phyloP scores from a whole-genome alignment of 2,329 filamentous ascomycete genomes.

The Alternaria incomplexa region DNA sequence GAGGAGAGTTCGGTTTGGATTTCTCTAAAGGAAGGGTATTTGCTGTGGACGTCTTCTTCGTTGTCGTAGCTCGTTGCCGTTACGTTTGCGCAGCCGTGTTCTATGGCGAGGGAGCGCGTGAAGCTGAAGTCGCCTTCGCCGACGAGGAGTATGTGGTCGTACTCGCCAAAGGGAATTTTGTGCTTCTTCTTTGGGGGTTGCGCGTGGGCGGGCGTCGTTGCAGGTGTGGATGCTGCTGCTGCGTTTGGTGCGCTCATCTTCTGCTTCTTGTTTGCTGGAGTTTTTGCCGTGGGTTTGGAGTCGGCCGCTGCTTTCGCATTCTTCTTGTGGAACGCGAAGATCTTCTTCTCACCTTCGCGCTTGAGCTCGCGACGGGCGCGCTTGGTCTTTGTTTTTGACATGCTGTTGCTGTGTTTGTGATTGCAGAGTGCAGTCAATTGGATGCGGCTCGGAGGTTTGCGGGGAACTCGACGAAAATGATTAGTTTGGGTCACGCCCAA shows the following conservation, averaged over 20 bases:
- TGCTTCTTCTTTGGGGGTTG: slow-evolving; percentile 4
- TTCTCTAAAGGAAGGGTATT: slow-evolving; percentile 56
- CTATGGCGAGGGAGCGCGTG: slow-evolving; percentile 67
- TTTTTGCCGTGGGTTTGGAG: slow-evolving; percentile 14
- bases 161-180: slow-evolving; percentile 68
- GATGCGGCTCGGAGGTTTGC: slow-evolving; percentile 22
- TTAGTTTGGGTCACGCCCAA: slow-evolving; percentile 29
- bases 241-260: slow-evolving; percentile 9
- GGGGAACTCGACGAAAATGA: slow-evolving; percentile 26
- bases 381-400: slow-evolving; percentile 47
- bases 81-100: slow-evolving; percentile 70
- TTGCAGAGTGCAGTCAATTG: slow-evolving; percentile 3
- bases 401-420: slow-evolving; percentile 8
- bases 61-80: slow-evolving; percentile 74
- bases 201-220: slow-evolving; percentile 10
- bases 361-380: slow-evolving; percentile 42
- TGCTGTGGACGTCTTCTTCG: slow-evolving; percentile 59
- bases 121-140: slow-evolving; percentile 85
- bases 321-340: slow-evolving; percentile 34
- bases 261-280: slow-evolving; percentile 20
- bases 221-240: slow-evolving; percentile 5
- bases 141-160: slow-evolving; percentile 74
- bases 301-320: slow-evolving; percentile 22
- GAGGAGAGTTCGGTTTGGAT: slow-evolving; percentile 33
- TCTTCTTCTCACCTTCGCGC: slow-evolving; percentile 39